Base-by-base conservation (phyloP, 345 rosid species). In the Citrus sp. region DNA sequence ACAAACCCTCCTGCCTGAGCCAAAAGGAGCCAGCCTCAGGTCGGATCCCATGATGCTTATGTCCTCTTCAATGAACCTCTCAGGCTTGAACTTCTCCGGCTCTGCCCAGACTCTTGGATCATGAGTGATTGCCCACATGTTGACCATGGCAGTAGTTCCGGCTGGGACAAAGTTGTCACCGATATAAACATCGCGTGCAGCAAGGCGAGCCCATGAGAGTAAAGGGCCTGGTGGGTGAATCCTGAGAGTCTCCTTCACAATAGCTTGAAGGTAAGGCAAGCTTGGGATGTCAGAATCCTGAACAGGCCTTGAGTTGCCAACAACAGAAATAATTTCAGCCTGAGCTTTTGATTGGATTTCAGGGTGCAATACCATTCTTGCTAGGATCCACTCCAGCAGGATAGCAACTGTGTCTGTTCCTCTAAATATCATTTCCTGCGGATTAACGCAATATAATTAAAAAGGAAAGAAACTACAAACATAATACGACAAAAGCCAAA, bases 121-220 rank as follows among this genome's bases (percentile, higher is more conserved):
- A 42, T 92, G 98, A 7, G 97, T 90, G 37, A 93, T 94, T 2
- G 95, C 86, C 97, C 97, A 94, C 98, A 93, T 94, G 87, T 89
- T 93, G 35, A 94, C 95, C 97, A 93, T 94, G 30, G 97, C 97
- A 0, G 97, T 87, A 42, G 97, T 94, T 70, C 97, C 94, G 0
- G 92, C 93, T 0, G 97, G 97, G 73, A 94, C 74, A 32, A 88
- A 81, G 63, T 74, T 76, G 7, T 79, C 73, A 13, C 91, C 94
- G 0, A 93, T 76, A 4, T 84, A 86, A 67, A 86, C 85, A 82
- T 94, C 95, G 21, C 89, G 93, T 66, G 85, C 84, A 2, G 97
- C 90, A 0, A 93, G 87, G 27, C 98, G 84, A 13, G 97, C 98
- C 97, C 97, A 93, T 0, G 97, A 94, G 14, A 94, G 90, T 55